Evolutionary conservation across 768 basidiomycete species (phyloP), one percentile per base, ranked within the genome.

Genomic region (Trametopsis cervina): DNA sequence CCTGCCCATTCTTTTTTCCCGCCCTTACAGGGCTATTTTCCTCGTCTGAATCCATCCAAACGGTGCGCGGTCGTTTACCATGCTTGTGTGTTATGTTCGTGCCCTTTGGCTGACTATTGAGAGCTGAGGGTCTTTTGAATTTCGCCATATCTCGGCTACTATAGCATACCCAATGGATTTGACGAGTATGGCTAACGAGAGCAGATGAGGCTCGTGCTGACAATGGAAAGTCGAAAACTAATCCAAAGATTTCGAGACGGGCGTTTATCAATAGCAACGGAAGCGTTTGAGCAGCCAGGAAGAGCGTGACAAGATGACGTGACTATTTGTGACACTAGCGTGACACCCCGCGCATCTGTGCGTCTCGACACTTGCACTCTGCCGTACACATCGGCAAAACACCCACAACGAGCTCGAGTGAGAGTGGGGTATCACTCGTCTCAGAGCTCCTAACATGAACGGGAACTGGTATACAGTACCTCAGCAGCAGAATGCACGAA

Each of bases 31-130:
- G 47, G 21, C 55, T 50, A 18, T 60, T 46, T 25, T 65, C 65
- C 21, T 64, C 61, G 39, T 65, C 65, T 4, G 60, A 62, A 22
- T 60, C 57, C 46, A 63, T 53, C 49, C 59, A 63, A 2, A 57
- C 53, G 27, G 44, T 41, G 24, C 46, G 46, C 15, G 45, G 21
- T 15, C 50, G 50, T 43, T 55, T 53, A 21, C 51, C 53, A 27
- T 57, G 54, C 46, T 60, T 65, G 7, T 48, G 43, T 1, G 41
- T 7, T 33, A 33, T 15, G 15, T 33, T 33, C 7, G 29, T 7
- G 29, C 2, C 39, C 40, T 53, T 38, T 50, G 29, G 27, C 21
- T 33, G 36, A 20, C 45, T 37, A 20, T 26, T 4, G 45, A 26
- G 17, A 10, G 46, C 22, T 17, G 38, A 7, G 18, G 22, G 18